Conservation (phyloP, 768 basidiomycete genomes). For the Lentinula lateritia region DNA sequence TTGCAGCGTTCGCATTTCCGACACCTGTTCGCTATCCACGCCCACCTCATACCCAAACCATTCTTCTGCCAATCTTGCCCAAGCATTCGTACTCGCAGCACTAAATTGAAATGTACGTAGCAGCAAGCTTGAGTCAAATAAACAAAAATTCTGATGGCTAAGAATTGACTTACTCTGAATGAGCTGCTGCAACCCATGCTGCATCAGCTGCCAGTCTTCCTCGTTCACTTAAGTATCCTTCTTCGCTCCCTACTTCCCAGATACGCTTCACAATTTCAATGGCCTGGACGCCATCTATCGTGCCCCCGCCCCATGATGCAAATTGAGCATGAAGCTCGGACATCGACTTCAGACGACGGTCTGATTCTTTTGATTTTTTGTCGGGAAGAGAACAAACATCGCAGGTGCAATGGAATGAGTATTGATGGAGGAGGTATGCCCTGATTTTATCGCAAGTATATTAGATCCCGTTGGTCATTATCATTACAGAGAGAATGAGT, state of each 20-base stretch:
- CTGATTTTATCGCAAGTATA: constrained; percentile 21
- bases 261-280: constrained; percentile 41
- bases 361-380: constrained; percentile 43
- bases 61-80: constrained; percentile 41
- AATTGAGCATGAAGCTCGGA: constrained; percentile 38
- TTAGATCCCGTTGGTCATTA: background rate
- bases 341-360: constrained; percentile 43
- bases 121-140: too few relatives aligned
- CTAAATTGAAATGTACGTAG: constrained; percentile 21
- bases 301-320: constrained; percentile 40
- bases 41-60: constrained; percentile 61
- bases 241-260: constrained; percentile 54
- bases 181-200: constrained; percentile 52
- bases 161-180: constrained; percentile 48
- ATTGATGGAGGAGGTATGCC: constrained; percentile 40
- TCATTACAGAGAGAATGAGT: background rate
- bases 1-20: constrained; percentile 29
- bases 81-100: constrained; percentile 36
- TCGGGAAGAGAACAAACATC: constrained; percentile 51
- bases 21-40: constrained; percentile 41
- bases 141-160: too few relatives aligned
- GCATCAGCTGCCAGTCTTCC: constrained; percentile 60
- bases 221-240: constrained; percentile 64
- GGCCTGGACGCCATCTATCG: constrained; percentile 45
- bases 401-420: constrained; percentile 58